Base-by-base conservation (phyloP, 768 basidiomycete genomes). In the Mycena floridula region DNA sequence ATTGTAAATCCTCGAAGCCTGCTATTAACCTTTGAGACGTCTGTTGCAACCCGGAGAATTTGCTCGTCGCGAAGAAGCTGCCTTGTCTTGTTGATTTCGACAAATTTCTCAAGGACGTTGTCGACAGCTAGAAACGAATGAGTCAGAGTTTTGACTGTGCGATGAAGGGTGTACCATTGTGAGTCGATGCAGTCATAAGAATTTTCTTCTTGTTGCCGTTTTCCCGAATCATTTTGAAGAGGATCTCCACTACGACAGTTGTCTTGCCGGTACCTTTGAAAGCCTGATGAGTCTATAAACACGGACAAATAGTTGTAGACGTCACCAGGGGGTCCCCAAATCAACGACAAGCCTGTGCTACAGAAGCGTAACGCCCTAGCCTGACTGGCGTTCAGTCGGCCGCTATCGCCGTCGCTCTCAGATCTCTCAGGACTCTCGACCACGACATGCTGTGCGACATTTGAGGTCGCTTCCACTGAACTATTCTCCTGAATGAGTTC, bases 231-330 rank as follows among this genome's bases (percentile, higher is more conserved):
- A 77, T 57, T 40, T 64, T 65, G 18, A 64, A 62, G 13, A 84
- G 65, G 23, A 83, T 79, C 48, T 79, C 70, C 3, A 85, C 71
- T 5, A 84, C 80, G 1, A 84, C 82, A 0, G 81, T 83, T 0
- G 82, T 84, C 57, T 85, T 85, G 26, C 83, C 82, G 0, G 82
- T 85, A 0, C 82, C 82, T 83, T n/a, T n/a, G 40, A 4, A n/a
- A n/a, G n/a, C 9, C 22, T 13, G 37, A 26, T 38, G 25, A 37
- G 43, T 21, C 2, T n/a, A n/a, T n/a, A n/a, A n/a, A n/a, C n/a
- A n/a, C n/a, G n/a, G 2, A 5, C 18, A n/a, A 21, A 30, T 37
- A 3, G 4, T 16, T 6, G 38, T 55, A 43, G 43, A 18, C 35
- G 43, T 27, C 32, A 77, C 82, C 80, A 49, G 82, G 82, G 7